Conservation (phyloP, 2,329 filamentous ascomycete genomes). For the Byssochlamys sp. region DNA sequence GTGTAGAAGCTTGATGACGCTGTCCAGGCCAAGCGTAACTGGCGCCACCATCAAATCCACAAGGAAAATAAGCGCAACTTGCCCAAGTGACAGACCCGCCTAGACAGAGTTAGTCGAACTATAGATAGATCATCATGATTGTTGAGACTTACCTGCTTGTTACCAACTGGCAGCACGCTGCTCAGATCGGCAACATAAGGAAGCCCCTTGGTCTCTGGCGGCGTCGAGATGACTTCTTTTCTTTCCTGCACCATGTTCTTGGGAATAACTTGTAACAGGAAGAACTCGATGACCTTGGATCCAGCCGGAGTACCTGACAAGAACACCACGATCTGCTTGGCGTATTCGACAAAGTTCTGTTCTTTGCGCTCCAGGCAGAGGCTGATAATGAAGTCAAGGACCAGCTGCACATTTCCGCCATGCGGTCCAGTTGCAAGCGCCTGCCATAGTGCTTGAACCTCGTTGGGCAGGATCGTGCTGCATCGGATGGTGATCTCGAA, state of each 20-base stretch:
- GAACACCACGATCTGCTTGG: constrained; percentile 96
- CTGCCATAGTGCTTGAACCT: constrained; percentile 95
- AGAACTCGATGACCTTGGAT: constrained; percentile 85
- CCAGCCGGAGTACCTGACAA: constrained; percentile 76
- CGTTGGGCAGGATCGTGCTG: constrained; percentile 79
- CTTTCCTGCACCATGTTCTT: constrained; percentile 95
- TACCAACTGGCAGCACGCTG: constrained; percentile 70
- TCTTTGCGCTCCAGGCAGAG: constrained; percentile 87
- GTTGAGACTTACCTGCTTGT: constrained; percentile 57
- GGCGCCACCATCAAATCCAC: constrained; percentile 95
- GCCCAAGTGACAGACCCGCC: constrained; percentile 80
- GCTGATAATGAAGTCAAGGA: constrained; percentile 91
- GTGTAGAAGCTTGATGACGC: constrained; percentile 76
- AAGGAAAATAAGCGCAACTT: constrained; percentile 82
- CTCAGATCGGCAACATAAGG: constrained; percentile 84
- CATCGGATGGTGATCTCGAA: constrained; percentile 94
- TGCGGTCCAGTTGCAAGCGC: constrained; percentile 87
- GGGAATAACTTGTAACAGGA: constrained; percentile 80
- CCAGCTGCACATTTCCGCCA: constrained; percentile 83
- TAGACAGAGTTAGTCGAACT: constrained; percentile 18
- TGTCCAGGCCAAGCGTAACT: constrained; percentile 66
- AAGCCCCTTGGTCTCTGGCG: constrained; percentile 62
- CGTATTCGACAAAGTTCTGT: constrained; percentile 95
- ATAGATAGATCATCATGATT: background rate
- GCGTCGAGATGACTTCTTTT: constrained; percentile 55